Conservation (phyloP, 1,284 basidiomycete genomes). For the Spongiforma sp. region DNA sequence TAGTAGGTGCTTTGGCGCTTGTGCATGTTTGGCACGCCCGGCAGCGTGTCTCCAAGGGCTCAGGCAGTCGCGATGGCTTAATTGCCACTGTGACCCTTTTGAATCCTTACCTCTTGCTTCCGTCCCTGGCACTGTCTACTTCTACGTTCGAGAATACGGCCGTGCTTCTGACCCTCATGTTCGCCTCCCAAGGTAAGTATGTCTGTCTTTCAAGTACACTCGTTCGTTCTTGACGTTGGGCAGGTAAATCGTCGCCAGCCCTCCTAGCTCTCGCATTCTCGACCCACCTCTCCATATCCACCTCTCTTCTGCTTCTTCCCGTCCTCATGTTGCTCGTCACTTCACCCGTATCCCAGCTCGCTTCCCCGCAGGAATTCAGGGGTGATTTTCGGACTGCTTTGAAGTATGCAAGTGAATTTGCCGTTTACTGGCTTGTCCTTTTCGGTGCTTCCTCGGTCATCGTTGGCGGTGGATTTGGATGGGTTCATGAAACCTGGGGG, state of each 20-base stretch:
- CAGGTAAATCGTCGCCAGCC: slow-evolving; percentile 60
- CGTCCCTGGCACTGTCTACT: slow-evolving; percentile 82
- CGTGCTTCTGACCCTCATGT: slow-evolving; percentile 70
- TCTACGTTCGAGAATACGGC: slow-evolving; percentile 81
- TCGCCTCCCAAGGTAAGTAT: slow-evolving; percentile 68
- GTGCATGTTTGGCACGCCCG: slow-evolving; percentile 70
- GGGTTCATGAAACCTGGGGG: slow-evolving; percentile 84
- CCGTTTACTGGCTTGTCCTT: slow-evolving; percentile 54
- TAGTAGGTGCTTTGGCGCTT: slow-evolving; percentile 68
- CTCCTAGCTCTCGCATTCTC: slow-evolving; percentile 73
- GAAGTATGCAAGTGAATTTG: slow-evolving; percentile 54
- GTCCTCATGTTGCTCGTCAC: slow-evolving; percentile 68
- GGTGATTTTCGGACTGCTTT: slow-evolving; percentile 40
- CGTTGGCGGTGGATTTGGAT: slow-evolving; percentile 62
- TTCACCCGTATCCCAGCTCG: slow-evolving; percentile 65
- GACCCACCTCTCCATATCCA: slow-evolving; percentile 74
- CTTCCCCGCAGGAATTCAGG: slow-evolving; percentile 56
- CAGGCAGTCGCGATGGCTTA: slow-evolving; percentile 55
- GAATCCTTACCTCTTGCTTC: slow-evolving; percentile 86
- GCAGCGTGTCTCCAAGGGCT: slow-evolving; percentile 45
- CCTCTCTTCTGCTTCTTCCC: slow-evolving; percentile 71
- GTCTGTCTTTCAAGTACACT: neutral
- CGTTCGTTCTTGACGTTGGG: too few species aligned
- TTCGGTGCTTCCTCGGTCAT: slow-evolving; percentile 39
- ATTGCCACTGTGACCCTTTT: slow-evolving; percentile 76